A percentile compares a stretch with the other conserved stretches of the same genome.
phyloP scores from a whole-genome alignment of 768 basidiomycete species.

The Gymnopilus dilepis region DNA sequence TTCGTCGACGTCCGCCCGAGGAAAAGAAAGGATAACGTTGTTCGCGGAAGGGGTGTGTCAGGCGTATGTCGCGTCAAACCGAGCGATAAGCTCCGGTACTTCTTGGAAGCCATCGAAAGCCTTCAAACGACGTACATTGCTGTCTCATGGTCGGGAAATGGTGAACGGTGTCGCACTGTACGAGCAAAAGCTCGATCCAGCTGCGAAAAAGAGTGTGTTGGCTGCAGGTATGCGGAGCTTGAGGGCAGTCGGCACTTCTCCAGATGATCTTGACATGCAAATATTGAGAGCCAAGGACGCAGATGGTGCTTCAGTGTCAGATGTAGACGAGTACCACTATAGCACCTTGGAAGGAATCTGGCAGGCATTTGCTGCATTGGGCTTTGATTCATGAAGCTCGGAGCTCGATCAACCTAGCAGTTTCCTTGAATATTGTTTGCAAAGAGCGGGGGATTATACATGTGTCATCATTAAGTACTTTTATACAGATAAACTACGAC shows the following conservation, averaged over 20 bases:
- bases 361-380: background rate
- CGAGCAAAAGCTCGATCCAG: slow-evolving; percentile 24
- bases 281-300: background rate
- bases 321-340: background rate
- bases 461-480: slow-evolving; percentile 14
- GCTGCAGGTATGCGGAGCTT: slow-evolving; percentile 28
- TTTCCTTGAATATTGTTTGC: background rate
- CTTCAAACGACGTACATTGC: slow-evolving; percentile 27
- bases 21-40: slow-evolving; percentile 14
- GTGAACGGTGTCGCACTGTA: slow-evolving; percentile 32
- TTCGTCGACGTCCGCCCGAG: slow-evolving; percentile 13
- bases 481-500: slow-evolving; percentile 14
- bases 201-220: slow-evolving; percentile 21
- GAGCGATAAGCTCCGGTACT: background rate
- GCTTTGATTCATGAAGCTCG: background rate
- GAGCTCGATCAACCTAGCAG: background rate
- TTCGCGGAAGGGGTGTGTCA: slow-evolving; percentile 27
- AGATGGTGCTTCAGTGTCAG: background rate
- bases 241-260: slow-evolving; percentile 24
- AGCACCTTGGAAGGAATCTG: background rate
- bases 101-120: slow-evolving; percentile 15
- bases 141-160: slow-evolving; percentile 36
- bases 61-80: slow-evolving; percentile 16
- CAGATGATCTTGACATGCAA: slow-evolving; percentile 3
- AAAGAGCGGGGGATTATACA: slow-evolving; percentile 12